A percentile compares a stretch with the other conserved stretches of the same genome.
Conservation (phyloP, 306 rosid species). For the Cicer chorassanicum region DNA sequence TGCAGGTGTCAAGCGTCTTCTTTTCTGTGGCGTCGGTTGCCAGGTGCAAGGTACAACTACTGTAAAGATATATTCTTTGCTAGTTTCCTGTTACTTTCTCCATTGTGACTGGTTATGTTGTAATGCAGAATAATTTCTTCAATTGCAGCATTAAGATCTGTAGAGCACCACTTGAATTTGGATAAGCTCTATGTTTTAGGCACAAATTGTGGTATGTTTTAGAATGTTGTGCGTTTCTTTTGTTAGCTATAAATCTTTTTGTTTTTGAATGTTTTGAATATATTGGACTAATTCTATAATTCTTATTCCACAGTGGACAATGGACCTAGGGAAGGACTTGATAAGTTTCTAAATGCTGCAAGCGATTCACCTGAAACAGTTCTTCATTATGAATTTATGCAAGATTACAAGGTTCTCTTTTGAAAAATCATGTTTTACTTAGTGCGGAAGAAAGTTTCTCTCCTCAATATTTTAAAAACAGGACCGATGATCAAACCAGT, state of each 20-base stretch:
- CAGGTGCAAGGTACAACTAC: slow-evolving; percentile 85
- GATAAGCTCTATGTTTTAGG: slow-evolving; percentile 96
- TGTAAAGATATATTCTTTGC: slow-evolving; percentile 24
- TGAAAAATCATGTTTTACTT: slow-evolving; percentile 18
- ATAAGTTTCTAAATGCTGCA: slow-evolving; percentile 94
- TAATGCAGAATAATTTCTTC: slow-evolving; percentile 97
- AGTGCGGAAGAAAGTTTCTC: neutral
- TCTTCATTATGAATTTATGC: slow-evolving; percentile 98
- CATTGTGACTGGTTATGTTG: slow-evolving; percentile 77
- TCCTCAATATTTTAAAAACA: too few relatives aligned
- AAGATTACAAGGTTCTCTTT: slow-evolving; percentile 87
- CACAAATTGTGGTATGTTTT: slow-evolving; percentile 86
- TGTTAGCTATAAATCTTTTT: slow-evolving; percentile 23
- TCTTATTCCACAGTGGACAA: slow-evolving; percentile 77
- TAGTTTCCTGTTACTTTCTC: slow-evolving; percentile 49
- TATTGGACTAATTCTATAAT: slow-evolving; percentile 28
- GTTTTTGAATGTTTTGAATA: neutral
- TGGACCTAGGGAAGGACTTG: slow-evolving; percentile 90
- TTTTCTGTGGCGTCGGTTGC: slow-evolving; percentile 98
- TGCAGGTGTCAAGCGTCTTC: slow-evolving; percentile 94
- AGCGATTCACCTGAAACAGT: slow-evolving; percentile 90
- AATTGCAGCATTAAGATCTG: slow-evolving; percentile 96
- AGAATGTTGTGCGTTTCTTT: neutral
- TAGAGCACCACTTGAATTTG: slow-evolving; percentile 89
- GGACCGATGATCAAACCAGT: too few relatives aligned